Base-by-base conservation (phyloP, 805 yeast species). In the Schwanniomyces yamadae region DNA sequence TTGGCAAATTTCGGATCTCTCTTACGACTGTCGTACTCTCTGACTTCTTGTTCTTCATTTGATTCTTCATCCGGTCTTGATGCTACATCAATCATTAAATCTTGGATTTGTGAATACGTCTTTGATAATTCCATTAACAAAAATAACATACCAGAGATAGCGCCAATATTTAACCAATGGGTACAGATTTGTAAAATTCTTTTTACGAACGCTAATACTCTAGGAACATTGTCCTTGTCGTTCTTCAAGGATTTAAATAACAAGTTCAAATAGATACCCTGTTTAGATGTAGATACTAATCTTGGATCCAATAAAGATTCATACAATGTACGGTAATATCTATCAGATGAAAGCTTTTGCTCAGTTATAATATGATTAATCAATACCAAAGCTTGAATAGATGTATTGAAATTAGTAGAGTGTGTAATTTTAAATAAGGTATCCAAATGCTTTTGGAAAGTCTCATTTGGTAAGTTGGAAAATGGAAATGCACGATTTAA, bases 401-500 rank as follows among this genome's bases (percentile, higher is more conserved):
- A 82, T 2, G 99, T 91, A 59, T 87, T 87, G 70, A 91, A 90
- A 58, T 93, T 93, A 17, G 95, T 80, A 12, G 96, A 83, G 59
- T 91, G 97, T 4, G 97, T 90, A 57, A 91, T 91, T 52, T 78
- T 79, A 73, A 84, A 93, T 38, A 93, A 66, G 0, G 95, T 82
- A 54, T 87, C 83, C 54, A 91, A 69, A 63, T 93, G 97, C 42
- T 75, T 69, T 45, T 79, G 77, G 54, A 82, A 87, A 5, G 77
- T 75, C 19, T 82, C 80, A 24, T 79, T 74, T 12, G 88, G 81
- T 36, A 93, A 68, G 44, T 79, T 73, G 2, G 95, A 80, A 57
- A 86, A 93, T 37, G 98, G 98, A 72, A 87, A 91, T 0, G 98
- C 90, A 64, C 99, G 84, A 59, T 93, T 93, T 40, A 93, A 76